These are phyloP conservation scores for Talaromyces funiculosus DNA, from an alignment of 2,329 filamentous ascomycete species.

Conservation along the genomic window DNA sequence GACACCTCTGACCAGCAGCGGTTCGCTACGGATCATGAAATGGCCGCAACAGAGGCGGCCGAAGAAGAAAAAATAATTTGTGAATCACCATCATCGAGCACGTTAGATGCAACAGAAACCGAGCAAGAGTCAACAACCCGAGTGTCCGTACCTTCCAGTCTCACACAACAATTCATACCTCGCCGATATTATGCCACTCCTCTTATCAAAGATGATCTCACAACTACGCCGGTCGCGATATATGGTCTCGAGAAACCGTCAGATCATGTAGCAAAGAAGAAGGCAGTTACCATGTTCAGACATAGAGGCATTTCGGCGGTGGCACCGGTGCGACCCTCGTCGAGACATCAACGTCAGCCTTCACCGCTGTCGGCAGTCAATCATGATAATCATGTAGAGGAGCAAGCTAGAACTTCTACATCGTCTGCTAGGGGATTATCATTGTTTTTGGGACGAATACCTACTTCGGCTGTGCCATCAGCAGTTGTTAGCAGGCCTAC, in stretches of 20 bases:
- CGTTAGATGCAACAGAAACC: not conserved
- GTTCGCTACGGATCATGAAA: conserved; percentile 5
- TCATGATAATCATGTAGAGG: not conserved
- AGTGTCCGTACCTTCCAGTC: not conserved
- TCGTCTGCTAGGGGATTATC: conserved; percentile 1
- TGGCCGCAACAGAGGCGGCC: not conserved
- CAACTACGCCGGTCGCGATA: conserved; percentile 5
- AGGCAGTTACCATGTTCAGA: not conserved
- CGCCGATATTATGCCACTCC: conserved; percentile 10
- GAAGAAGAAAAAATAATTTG: not conserved
- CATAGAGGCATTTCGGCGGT: not conserved
- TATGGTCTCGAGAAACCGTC: conserved; percentile 13
- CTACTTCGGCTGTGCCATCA: not conserved
- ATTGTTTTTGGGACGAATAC: not conserved
- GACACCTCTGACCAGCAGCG: conserved; percentile 4
- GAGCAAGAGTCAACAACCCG: not conserved
- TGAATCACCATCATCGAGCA: not conserved
- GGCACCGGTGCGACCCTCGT: not conserved
- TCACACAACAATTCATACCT: not conserved
- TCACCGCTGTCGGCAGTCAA: conserved; percentile 5
- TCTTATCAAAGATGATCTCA: not conserved
- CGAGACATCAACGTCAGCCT: not conserved
- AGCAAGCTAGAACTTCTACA: not conserved
- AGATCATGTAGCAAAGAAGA: not conserved
- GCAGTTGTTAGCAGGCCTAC: not conserved